Evolutionary conservation across 2,329 filamentous ascomycete genomes (phyloP), one percentile per base, ranked within the genome.

Genomic region (Sporothrix globosa): DNA sequence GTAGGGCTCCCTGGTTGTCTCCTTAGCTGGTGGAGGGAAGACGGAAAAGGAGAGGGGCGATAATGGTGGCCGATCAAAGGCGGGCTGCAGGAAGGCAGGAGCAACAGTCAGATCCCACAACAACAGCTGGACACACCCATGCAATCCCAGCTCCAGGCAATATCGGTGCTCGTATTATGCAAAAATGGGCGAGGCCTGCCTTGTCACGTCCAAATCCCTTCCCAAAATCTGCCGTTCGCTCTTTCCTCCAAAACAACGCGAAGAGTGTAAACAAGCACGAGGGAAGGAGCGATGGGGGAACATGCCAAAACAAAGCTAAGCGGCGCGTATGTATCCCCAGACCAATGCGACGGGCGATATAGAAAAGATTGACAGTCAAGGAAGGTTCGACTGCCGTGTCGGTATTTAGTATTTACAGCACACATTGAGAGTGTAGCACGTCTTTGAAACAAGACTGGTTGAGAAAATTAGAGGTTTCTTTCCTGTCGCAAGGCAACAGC

Each of bases 401-500:
- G 44, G 34, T 14, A 17, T 3, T n/a, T 24, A 11, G 21, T 17
- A 24, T 9, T 24, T 11, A 19, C 30, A 19, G 46, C 19, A 66
- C 24, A 24, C 60, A 27, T 21, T 10, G 6, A 7, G 27, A 46
- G 30, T 14, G 27, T 52, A 50, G 17, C 17, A 65, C 24, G 34
- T 24, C 24, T n/a, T n/a, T 27, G 46, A 52, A 66, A 52, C 27
- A 24, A 21, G 19, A 69, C 54, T 21, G 39, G 27, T 41, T 21
- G 53, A 60, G 24, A 39, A 34, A 17, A 21, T 9, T 13, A 34
- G 44, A 50, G 60, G 44, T 44, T 27, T n/a, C n/a, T 53, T 27
- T 63, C 30, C 27, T 63, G 53, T 69, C 56, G 46, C 67, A 53
- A 69, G 67, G 67, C 67, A 69, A 69, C 67, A 68, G 46, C 67